A percentile compares a stretch with the other conserved stretches of the same genome.
Evolutionary conservation across 1,139 yeast genomes (phyloP).

Genomic region (Pichia sp.): DNA sequence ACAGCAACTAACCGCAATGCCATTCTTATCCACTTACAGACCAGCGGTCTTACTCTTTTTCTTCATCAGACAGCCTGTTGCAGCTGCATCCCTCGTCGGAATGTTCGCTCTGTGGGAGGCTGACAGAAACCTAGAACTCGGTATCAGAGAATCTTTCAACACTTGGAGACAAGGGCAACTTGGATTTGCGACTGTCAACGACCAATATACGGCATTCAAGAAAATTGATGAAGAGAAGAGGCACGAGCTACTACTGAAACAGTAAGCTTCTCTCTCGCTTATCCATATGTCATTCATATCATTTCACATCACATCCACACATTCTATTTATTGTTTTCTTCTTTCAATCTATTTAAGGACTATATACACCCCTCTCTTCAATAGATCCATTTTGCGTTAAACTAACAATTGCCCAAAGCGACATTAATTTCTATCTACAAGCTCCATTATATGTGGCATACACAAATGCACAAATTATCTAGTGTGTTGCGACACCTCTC

Average conservation of each 20-base stretch:
- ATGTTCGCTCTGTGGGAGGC: conserved; percentile 28
- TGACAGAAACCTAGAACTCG: conserved; percentile 26
- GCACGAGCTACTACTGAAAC: conserved; percentile 16
- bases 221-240: conserved; percentile 25
- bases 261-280: too few species aligned
- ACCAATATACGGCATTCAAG: conserved; percentile 25
- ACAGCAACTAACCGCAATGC: conserved; percentile 14
- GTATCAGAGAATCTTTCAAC: conserved; percentile 24
- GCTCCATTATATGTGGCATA: too few species aligned
- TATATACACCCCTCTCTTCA: neutral
- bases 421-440: neutral
- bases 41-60: conserved; percentile 29
- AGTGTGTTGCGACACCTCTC: too few species aligned
- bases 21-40: conserved; percentile 26
- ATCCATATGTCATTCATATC: too few species aligned
- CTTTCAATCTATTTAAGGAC: neutral
- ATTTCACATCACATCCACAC: too few species aligned
- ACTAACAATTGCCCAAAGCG: neutral
- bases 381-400: neutral
- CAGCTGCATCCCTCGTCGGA: conserved; percentile 26
- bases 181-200: conserved; percentile 27
- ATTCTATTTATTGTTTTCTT: too few species aligned
- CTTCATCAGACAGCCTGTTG: conserved; percentile 30
- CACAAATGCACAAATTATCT: too few species aligned
- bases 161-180: conserved; percentile 22